phyloP scores from a whole-genome alignment of 2,329 filamentous ascomycete species.

The Colletotrichum chrysophilum region DNA sequence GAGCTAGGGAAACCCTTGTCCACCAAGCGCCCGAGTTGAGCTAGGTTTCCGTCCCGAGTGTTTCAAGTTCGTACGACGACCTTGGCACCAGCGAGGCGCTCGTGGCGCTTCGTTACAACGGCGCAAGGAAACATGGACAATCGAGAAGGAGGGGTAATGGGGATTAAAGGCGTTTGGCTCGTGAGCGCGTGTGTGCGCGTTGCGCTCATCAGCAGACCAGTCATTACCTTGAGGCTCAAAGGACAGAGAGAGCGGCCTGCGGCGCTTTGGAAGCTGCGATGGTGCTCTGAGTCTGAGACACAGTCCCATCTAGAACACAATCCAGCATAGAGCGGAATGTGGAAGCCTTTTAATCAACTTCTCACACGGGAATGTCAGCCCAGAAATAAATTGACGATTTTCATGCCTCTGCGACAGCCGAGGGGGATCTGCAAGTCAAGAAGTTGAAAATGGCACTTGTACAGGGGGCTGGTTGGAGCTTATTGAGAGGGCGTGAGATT shows the following conservation, averaged over 20 bases:
- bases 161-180: not conserved
- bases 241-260: not conserved
- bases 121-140: not conserved
- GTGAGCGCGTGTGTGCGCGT: not conserved
- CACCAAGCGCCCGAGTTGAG: slow-evolving; percentile 7
- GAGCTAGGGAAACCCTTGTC: not conserved
- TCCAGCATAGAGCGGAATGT: not conserved
- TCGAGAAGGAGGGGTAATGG: not conserved
- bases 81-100: slow-evolving; percentile 10
- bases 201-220: not conserved
- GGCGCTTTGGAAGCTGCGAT: not conserved
- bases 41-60: slow-evolving; percentile 6
- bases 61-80: slow-evolving; percentile 19
- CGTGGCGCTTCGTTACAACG: slow-evolving; percentile 2
- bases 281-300: not conserved
- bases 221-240: not conserved
- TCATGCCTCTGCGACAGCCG: not conserved
- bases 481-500: not conserved
- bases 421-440: not conserved
- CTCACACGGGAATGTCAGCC: not conserved
- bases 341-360: not conserved
- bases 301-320: not conserved
- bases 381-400: not conserved
- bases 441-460: not conserved
- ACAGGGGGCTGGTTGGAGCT: not conserved